Conservation (phyloP, 2,329 filamentous ascomycete genomes). For the Neonectria sp. region DNA sequence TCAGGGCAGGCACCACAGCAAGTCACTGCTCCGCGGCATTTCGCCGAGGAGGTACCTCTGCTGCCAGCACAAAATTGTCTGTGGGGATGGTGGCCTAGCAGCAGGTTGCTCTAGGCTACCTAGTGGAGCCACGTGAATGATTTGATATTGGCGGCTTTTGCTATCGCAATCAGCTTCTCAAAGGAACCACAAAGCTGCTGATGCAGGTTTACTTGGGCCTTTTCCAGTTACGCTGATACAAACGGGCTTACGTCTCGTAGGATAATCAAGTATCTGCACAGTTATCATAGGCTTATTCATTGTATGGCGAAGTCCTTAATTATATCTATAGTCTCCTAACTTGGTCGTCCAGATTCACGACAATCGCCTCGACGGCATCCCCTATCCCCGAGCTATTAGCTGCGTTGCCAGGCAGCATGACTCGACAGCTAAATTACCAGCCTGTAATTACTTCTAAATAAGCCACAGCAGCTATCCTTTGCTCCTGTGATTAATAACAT, state of each 20-base stretch:
- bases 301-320: background rate
- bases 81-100: constrained; percentile 9
- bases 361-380: background rate
- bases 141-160: constrained; percentile 2
- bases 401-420: constrained; percentile 24
- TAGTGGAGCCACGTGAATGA: constrained; percentile 25
- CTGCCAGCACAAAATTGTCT: constrained; percentile 18
- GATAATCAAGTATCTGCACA: too few species aligned
- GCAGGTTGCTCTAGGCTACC: constrained; percentile 21
- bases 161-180: background rate
- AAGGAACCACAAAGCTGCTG: background rate
- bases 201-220: background rate
- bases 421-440: constrained; percentile 14
- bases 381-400: constrained; percentile 10
- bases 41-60: constrained; percentile 34
- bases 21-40: constrained; percentile 33
- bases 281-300: too few species aligned
- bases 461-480: background rate
- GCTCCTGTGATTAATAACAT: background rate
- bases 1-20: constrained; percentile 25
- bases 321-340: too few species aligned
- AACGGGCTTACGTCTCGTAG: background rate
- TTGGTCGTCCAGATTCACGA: background rate
- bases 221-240: too few species aligned
- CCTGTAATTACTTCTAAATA: background rate